These are phyloP conservation scores for Coemansia sp. DNA, from an alignment of 192 early-diverging fungal genomes.

Conservation along the genomic window DNA sequence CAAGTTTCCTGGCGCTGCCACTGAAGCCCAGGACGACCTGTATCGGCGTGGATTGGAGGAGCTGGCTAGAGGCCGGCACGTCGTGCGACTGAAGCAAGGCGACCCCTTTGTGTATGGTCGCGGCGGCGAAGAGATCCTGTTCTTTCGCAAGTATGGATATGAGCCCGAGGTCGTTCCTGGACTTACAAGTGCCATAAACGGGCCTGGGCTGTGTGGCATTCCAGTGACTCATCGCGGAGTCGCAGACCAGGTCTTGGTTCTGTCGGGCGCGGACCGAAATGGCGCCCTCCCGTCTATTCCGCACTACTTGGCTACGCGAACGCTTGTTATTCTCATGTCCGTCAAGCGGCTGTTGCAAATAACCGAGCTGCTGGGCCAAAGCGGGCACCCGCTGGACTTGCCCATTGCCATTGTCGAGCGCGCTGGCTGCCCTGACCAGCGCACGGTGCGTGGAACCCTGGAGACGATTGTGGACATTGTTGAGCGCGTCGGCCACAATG, in stretches of 20 bases:
- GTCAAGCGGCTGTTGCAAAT: constrained; percentile 72
- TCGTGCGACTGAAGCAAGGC: constrained; percentile 91
- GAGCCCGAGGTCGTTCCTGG: constrained; percentile 77
- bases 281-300: constrained; percentile 82
- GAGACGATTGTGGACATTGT: constrained; percentile 66
- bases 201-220: constrained; percentile 71
- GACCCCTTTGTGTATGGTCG: constrained; percentile 94
- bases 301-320: constrained; percentile 64
- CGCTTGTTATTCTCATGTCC: constrained; percentile 85
- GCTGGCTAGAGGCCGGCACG: constrained; percentile 64
- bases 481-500: constrained; percentile 63
- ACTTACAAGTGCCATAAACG: constrained; percentile 77
- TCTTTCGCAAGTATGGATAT: constrained; percentile 71
- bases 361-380: constrained; percentile 61
- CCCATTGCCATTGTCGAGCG: constrained; percentile 86
- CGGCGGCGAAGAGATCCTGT: constrained; percentile 86
- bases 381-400: constrained; percentile 65
- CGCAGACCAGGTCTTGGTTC: constrained; percentile 83
- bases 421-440: constrained; percentile 75
- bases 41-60: constrained; percentile 74
- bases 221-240: constrained; percentile 90
- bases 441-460: constrained; percentile 70
- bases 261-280: constrained; percentile 78
- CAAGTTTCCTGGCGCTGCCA: constrained; percentile 71
- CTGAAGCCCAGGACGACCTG: constrained; percentile 76